These are phyloP conservation scores for Flaveria linearis DNA, from an alignment of 129 eudicot species.

Conservation along the genomic window DNA sequence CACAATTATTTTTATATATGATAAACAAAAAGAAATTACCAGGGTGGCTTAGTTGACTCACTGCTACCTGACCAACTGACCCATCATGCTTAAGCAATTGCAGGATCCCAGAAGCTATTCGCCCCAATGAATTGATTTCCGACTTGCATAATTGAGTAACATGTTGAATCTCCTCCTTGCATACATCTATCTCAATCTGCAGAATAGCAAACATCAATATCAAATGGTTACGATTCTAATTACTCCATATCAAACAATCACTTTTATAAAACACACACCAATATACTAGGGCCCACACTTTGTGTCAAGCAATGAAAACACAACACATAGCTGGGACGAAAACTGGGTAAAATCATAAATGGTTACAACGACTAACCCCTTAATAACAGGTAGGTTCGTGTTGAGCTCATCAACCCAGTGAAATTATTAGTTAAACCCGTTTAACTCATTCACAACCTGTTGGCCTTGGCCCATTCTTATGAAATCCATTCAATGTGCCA, in stretches of 20 bases:
- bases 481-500: background rate
- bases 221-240: background rate
- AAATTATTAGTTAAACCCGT: background rate
- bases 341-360: background rate
- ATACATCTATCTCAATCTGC: conserved; percentile 80
- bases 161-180: conserved; percentile 76
- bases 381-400: background rate
- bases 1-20: background rate
- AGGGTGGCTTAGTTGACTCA: conserved; percentile 63
- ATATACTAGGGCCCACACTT: background rate
- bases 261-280: conserved; percentile 12
- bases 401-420: background rate
- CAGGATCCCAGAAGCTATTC: conserved; percentile 70
- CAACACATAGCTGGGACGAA: background rate
- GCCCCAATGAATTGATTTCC: conserved; percentile 79
- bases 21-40: conserved; percentile 46
- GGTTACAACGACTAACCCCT: background rate
- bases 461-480: background rate
- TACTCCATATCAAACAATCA: background rate
- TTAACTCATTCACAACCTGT: background rate
- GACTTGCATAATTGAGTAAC: conserved; percentile 63
- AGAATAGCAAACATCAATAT: background rate
- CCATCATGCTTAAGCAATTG: conserved; percentile 77
- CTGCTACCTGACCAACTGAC: conserved; percentile 65
- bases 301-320: background rate